phyloP scores from a whole-genome alignment of 192 early-diverging fungal species.

The Backusella australiensis region DNA sequence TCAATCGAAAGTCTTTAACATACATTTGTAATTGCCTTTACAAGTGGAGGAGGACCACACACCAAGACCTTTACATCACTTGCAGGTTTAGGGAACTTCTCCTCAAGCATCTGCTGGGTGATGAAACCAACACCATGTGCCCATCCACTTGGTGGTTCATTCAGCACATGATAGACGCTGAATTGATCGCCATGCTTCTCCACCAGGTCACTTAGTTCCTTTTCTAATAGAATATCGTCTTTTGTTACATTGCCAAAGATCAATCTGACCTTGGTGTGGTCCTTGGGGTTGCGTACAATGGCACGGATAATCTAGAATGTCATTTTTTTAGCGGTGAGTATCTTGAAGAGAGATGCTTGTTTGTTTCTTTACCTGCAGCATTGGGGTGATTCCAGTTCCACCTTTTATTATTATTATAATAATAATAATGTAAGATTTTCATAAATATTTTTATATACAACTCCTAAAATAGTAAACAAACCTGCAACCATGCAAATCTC shows the following conservation, averaged over 20 bases:
- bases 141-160: slow-evolving; percentile 64
- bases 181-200: slow-evolving; percentile 59
- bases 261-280: slow-evolving; percentile 65
- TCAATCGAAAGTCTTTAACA: neutral
- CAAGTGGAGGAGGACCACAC: slow-evolving; percentile 64
- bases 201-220: slow-evolving; percentile 56
- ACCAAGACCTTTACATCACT: slow-evolving; percentile 50
- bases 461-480: neutral
- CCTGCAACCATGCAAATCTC: slow-evolving; percentile 69
- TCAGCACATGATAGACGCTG: slow-evolving; percentile 65
- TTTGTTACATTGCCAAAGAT: slow-evolving; percentile 71
- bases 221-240: slow-evolving; percentile 63
- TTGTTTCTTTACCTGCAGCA: slow-evolving; percentile 34
- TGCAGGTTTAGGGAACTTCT: slow-evolving; percentile 60
- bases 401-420: slow-evolving; percentile 31
- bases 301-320: slow-evolving; percentile 50
- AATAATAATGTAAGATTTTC: neutral
- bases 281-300: slow-evolving; percentile 56
- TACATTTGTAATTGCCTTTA: slow-evolving; percentile 54
- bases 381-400: slow-evolving; percentile 74
- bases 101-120: slow-evolving; percentile 64
- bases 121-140: slow-evolving; percentile 73
- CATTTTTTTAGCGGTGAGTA: neutral
- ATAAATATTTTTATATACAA: neutral
- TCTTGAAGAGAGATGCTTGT: too few relatives aligned